Evolutionary conservation across 2,329 filamentous ascomycete species (phyloP).

Genomic region (Botryosphaeria agaves): DNA sequence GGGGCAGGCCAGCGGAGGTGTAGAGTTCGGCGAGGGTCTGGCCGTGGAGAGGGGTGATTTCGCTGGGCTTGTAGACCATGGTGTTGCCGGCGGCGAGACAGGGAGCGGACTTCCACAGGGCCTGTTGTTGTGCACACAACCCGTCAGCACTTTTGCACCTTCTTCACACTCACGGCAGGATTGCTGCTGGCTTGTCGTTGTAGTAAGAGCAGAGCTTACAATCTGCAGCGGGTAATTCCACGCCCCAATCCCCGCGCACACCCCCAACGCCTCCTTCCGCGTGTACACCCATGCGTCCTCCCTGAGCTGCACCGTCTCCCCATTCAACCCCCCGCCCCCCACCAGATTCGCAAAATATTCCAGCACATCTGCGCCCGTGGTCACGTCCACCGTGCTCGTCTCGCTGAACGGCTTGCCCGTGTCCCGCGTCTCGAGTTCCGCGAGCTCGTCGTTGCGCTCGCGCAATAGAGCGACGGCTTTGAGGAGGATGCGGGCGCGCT

Average conservation of each 20-base stretch:
- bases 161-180: no score
- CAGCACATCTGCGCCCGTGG: slow-evolving; percentile 68
- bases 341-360: slow-evolving; percentile 76
- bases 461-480: slow-evolving; percentile 59
- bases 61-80: slow-evolving; percentile 83
- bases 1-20: slow-evolving; percentile 59
- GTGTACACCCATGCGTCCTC: slow-evolving; percentile 70
- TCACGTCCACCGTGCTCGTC: slow-evolving; percentile 67
- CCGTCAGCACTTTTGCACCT: no score
- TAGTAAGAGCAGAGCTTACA: no score
- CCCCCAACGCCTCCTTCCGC: slow-evolving; percentile 63
- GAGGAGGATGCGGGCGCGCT: slow-evolving; percentile 61
- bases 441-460: slow-evolving; percentile 61
- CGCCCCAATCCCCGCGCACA: slow-evolving; percentile 74
- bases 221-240: slow-evolving; percentile 93
- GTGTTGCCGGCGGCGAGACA: slow-evolving; percentile 76
- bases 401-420: slow-evolving; percentile 77
- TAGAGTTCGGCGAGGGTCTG: slow-evolving; percentile 61
- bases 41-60: slow-evolving; percentile 72
- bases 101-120: slow-evolving; percentile 75
- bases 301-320: slow-evolving; percentile 58
- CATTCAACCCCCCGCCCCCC: slow-evolving; percentile 61
- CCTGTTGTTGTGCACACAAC: no score
- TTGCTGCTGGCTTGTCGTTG: no score
- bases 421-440: slow-evolving; percentile 63